Evolutionary conservation across 192 early-diverging fungal species (phyloP).

Genomic region (Blastocladiella britannica): DNA sequence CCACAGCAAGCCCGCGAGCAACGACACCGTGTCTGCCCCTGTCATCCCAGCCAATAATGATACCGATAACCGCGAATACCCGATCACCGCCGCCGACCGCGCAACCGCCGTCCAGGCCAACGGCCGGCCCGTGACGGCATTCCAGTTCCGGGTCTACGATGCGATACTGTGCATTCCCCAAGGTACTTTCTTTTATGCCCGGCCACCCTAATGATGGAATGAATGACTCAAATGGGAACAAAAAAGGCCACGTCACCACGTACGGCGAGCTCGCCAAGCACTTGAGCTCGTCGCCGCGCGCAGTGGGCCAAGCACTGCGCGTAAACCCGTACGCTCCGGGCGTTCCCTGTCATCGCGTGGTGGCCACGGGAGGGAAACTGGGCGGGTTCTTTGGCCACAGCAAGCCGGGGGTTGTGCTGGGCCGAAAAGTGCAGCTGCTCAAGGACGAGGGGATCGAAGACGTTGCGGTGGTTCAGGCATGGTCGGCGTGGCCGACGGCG

Average conservation of each 20-base stretch:
- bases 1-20: too few species aligned
- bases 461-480: too few species aligned
- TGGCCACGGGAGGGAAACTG: conserved; percentile 35
- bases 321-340: conserved; percentile 48
- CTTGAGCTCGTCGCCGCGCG: conserved; percentile 33
- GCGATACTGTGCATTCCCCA: too few species aligned
- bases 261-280: conserved; percentile 45
- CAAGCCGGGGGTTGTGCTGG: too few species aligned
- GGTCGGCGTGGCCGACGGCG: too few species aligned
- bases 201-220: too few species aligned
- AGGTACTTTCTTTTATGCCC: too few species aligned
- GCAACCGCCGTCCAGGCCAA: background rate
- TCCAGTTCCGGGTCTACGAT: conserved; percentile 56
- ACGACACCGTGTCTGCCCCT: too few species aligned
- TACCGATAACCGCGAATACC: conserved; percentile 11
- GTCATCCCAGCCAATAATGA: too few species aligned
- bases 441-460: too few species aligned
- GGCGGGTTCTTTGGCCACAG: conserved; percentile 53
- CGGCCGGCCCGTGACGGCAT: conserved; percentile 33
- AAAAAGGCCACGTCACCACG: conserved; percentile 34
- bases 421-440: too few species aligned
- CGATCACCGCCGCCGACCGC: background rate
- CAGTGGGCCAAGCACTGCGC: conserved; percentile 42
- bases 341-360: conserved; percentile 49
- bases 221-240: too few species aligned